Percentiles rank a stretch among this genome's conserved stretches.
Evolutionary conservation across 148 eudicot genomes (phyloP).

Genomic region (Camellia granthamiana): DNA sequence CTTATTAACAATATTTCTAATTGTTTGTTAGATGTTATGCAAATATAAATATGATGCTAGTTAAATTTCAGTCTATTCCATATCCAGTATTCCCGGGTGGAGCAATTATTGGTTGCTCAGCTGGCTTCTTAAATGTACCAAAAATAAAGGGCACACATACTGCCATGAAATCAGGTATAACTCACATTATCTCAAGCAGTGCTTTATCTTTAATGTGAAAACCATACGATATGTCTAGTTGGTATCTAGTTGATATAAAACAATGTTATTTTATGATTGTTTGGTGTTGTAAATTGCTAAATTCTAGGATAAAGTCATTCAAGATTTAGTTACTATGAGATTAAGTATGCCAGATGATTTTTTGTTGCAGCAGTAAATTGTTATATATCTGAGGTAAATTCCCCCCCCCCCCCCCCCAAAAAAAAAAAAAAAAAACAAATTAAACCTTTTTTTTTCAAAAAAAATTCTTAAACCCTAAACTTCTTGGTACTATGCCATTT

Average conservation of each 20-base stretch:
- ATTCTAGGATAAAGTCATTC: background rate
- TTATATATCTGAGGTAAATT: too few species aligned
- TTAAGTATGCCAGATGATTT: background rate
- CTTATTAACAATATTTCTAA: background rate
- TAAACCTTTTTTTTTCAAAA: too few species aligned
- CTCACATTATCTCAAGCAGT: background rate
- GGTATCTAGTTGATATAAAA: background rate
- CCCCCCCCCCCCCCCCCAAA: too few species aligned
- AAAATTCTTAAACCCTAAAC: too few species aligned
- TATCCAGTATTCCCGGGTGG: constrained; percentile 99
- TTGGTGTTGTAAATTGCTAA: background rate
- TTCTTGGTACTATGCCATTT: too few species aligned
- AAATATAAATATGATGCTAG: constrained; percentile 44
- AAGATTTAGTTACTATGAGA: background rate
- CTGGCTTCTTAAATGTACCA: constrained; percentile 95
- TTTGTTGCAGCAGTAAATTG: background rate
- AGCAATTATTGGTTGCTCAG: constrained; percentile 93
- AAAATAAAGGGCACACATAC: constrained; percentile 98
- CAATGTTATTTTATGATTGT: background rate
- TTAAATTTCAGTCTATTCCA: constrained; percentile 96
- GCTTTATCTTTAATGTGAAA: background rate
- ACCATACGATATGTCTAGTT: background rate
- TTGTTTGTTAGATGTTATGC: constrained; percentile 17
- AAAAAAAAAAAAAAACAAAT: too few species aligned
- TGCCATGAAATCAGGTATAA: constrained; percentile 93